Evolutionary conservation across 495 filamentous ascomycete genomes (phyloP).

Genomic region (Aspergillus cavernicola): DNA sequence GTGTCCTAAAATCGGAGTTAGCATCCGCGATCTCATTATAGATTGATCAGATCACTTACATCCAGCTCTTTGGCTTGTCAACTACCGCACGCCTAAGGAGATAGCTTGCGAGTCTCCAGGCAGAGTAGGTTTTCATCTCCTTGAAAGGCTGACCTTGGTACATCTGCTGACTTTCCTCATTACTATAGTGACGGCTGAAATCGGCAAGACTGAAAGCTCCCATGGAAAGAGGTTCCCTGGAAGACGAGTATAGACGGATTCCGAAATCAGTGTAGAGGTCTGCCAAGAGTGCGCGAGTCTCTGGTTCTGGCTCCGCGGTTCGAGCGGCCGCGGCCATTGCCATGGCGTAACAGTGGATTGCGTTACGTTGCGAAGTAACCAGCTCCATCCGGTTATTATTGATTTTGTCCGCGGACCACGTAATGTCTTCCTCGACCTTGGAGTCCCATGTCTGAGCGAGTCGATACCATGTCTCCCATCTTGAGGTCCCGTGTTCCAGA

Average conservation of each 20-base stretch:
- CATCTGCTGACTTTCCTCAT: slow-evolving; percentile 60
- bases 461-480: slow-evolving; percentile 96
- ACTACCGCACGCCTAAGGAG: slow-evolving; percentile 74
- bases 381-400: slow-evolving; percentile 79
- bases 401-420: slow-evolving; percentile 95
- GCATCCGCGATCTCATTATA: neutral
- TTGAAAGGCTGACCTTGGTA: slow-evolving; percentile 70
- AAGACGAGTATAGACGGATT: slow-evolving; percentile 82
- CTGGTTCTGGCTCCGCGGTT: slow-evolving; percentile 55
- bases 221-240: slow-evolving; percentile 90
- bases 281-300: slow-evolving; percentile 63
- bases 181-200: slow-evolving; percentile 72
- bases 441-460: slow-evolving; percentile 88
- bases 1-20: slow-evolving; percentile 50
- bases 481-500: slow-evolving; percentile 75
- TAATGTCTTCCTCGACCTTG: slow-evolving; percentile 84
- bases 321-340: slow-evolving; percentile 72
- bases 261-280: slow-evolving; percentile 90
- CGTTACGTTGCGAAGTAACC: slow-evolving; percentile 68
- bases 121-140: slow-evolving; percentile 68
- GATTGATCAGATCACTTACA: slow-evolving; percentile 48
- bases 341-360: slow-evolving; percentile 93
- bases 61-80: slow-evolving; percentile 79
- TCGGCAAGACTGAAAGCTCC: slow-evolving; percentile 72
- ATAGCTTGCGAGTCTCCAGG: slow-evolving; percentile 79